phyloP scores from a whole-genome alignment of 148 eudicot genomes.

The Rhododendron kiyosumense region DNA sequence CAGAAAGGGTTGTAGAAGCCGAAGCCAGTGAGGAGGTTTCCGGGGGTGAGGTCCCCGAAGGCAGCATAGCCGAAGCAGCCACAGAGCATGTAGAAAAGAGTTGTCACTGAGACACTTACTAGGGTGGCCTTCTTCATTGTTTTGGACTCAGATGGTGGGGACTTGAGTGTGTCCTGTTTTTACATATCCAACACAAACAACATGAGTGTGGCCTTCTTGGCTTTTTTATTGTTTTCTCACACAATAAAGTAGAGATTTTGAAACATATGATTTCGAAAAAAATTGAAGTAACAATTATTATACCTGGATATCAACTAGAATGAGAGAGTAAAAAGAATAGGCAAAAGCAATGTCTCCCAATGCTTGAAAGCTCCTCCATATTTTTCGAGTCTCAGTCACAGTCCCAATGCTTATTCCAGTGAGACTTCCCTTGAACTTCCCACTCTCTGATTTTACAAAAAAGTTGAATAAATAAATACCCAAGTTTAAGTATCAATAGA shows the following conservation, averaged over 20 bases:
- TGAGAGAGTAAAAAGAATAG: conserved; percentile 38
- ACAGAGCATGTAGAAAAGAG: conserved; percentile 39
- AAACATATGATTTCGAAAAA: too few species aligned
- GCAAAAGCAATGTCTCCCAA: conserved; percentile 46
- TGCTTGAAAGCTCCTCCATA: conserved; percentile 44
- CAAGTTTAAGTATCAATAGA: too few species aligned
- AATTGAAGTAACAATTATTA: too few species aligned
- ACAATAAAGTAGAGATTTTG: too few species aligned
- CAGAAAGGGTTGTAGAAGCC: conserved; percentile 46
- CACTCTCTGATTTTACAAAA: conserved; percentile 15
- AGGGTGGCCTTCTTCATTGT: conserved; percentile 41
- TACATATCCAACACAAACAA: not conserved
- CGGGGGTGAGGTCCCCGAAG: conserved; percentile 37
- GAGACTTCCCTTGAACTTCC: conserved; percentile 28
- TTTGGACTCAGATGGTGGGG: conserved; percentile 41
- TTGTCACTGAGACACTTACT: conserved; percentile 33
- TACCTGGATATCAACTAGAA: conserved; percentile 45
- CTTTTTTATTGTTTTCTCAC: too few species aligned
- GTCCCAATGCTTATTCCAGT: conserved; percentile 37
- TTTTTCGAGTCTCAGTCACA: conserved; percentile 21
- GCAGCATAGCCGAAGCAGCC: conserved; percentile 52
- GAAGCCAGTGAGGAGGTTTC: conserved; percentile 42
- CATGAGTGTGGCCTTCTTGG: too few species aligned
- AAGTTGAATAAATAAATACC: too few species aligned
- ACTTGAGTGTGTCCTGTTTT: conserved; percentile 38